A percentile compares a stretch with the other conserved stretches of the same genome.
Evolutionary conservation across 1,139 yeast genomes (phyloP).

Genomic region (Pichia inconspicua): DNA sequence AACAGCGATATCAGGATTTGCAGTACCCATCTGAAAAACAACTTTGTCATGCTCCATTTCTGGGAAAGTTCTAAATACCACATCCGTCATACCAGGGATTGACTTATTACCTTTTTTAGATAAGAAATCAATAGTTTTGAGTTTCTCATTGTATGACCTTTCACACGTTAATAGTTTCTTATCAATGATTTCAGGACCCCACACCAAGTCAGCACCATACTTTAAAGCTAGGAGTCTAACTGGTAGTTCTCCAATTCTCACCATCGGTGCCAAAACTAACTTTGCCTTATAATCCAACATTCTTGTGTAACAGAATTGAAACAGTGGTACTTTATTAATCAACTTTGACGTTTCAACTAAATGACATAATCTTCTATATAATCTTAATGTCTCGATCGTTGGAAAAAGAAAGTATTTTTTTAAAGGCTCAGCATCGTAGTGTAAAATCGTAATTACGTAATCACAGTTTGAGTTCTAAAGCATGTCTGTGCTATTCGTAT

Average conservation of each 20-base stretch:
- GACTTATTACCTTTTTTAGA: slow-evolving; percentile 32
- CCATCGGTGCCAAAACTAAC: slow-evolving; percentile 91
- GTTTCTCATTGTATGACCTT: slow-evolving; percentile 45
- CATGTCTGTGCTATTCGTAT: too few relatives aligned
- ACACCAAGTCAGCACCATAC: slow-evolving; percentile 88
- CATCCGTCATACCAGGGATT: slow-evolving; percentile 35
- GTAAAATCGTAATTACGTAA: too few relatives aligned
- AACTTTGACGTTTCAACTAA: too few relatives aligned
- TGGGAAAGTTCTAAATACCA: slow-evolving; percentile 66
- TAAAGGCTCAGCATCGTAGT: too few relatives aligned
- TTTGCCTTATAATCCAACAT: slow-evolving; percentile 57
- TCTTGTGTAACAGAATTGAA: not conserved
- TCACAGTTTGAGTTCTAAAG: too few relatives aligned
- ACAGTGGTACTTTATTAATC: not conserved
- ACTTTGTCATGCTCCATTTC: slow-evolving; percentile 51
- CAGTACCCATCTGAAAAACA: slow-evolving; percentile 86
- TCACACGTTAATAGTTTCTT: slow-evolving; percentile 67
- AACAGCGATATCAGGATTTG: slow-evolving; percentile 78
- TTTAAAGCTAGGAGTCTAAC: slow-evolving; percentile 69
- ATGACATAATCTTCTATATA: too few relatives aligned
- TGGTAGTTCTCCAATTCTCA: slow-evolving; percentile 90
- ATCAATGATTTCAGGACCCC: slow-evolving; percentile 94
- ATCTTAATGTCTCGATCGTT: too few relatives aligned
- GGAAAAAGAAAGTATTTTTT: too few relatives aligned
- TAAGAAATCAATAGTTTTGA: slow-evolving; percentile 56